A percentile compares a stretch with the other conserved stretches of the same genome.
phyloP scores from a whole-genome alignment of 2,329 filamentous ascomycete genomes.

The Alternaria solani region DNA sequence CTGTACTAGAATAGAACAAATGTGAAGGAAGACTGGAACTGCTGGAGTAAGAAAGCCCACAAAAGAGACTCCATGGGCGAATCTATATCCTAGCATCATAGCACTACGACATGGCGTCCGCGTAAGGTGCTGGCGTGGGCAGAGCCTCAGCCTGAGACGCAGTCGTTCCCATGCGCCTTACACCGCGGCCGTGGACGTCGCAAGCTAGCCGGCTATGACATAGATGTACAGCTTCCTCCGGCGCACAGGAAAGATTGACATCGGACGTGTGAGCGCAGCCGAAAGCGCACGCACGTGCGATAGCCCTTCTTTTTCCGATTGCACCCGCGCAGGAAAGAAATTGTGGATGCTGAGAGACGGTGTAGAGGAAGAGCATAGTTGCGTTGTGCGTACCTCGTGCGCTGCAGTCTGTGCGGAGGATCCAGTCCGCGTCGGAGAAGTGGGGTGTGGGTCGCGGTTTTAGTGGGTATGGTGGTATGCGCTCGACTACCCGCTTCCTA shows the following conservation, averaged over 20 bases:
- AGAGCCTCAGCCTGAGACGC: constrained; percentile 25
- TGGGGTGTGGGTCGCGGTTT: constrained; percentile 22
- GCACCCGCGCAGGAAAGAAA: constrained; percentile 11
- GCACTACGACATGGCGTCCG: constrained; percentile 10
- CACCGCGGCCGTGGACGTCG: constrained; percentile 38
- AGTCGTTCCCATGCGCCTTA: constrained; percentile 16
- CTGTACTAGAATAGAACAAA: constrained; percentile 14
- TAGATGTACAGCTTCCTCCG: constrained; percentile 24
- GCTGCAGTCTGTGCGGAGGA: constrained; percentile 17
- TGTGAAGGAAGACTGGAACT: constrained; percentile 13
- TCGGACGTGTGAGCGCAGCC: constrained; percentile 10
- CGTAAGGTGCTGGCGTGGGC: constrained; percentile 8
- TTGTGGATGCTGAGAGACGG: constrained; percentile 9
- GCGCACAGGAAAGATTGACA: constrained; percentile 13
- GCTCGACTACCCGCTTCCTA: constrained; percentile 4
- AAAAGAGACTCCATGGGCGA: constrained; percentile 4
- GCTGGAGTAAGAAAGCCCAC: constrained; percentile 8
- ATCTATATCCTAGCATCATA: constrained; percentile 14
- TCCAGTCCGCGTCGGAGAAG: constrained; percentile 16
- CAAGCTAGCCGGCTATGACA: constrained; percentile 35
- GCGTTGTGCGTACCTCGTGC: constrained; percentile 16
- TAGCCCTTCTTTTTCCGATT: constrained; percentile 16
- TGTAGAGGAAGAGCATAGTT: constrained; percentile 15
- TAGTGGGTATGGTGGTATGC: constrained; percentile 14
- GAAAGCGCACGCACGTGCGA: constrained; percentile 16